Base-by-base conservation (phyloP, 768 basidiomycete genomes). In the Hericium rajendrae region DNA sequence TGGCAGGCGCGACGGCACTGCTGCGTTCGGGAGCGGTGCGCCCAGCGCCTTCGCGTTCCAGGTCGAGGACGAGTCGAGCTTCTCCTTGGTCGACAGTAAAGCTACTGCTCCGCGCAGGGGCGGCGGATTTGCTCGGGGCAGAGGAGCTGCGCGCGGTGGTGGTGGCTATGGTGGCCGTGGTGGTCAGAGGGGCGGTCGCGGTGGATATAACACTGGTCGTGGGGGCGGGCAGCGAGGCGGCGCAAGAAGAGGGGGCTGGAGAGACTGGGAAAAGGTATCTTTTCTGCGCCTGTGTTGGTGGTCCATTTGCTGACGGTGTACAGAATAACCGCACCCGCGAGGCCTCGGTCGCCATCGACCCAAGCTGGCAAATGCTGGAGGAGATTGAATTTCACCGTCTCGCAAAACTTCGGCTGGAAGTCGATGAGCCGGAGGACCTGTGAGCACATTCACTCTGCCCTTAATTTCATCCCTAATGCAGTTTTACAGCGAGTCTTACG, bases 381-480 rank as follows among this genome's bases (percentile, higher is more conserved):
- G 97, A 99, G 74, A 86, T 99, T 65, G 94, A 97, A 69, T 97
- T 97, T 75, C 82, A 89, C 72, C 85, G 95, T 54, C 77, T 99
- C 57, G 73, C 85, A 12, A 99, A 98, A 72, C 77, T 98, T 61
- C 81, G 91, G 51, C 81, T 99, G n/a, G 91, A 93, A 56, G 93
- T 98, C 18, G 91, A 95, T 62, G 87, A 91, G 41, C 90, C 86
- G 11, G 91, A 97, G 65, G 85, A 92, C 61, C 71, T 97, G 94
- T 97, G 64, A 67, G 88, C 74, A 15, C 22, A 24, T 38, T 59
- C 38, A 16, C 38, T 32, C n/a, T 55, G 38, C 12, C 2, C 16
- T 24, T 24, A 49, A 26, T 2, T 26, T n/a, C 38, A 18, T 51
- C 51, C 32, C 4, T 16, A 24, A 37, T n/a, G 41, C 40, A 60